These are phyloP conservation scores for Erysiphe pulchra DNA, from an alignment of 2,329 filamentous ascomycete species.

Conservation along the genomic window DNA sequence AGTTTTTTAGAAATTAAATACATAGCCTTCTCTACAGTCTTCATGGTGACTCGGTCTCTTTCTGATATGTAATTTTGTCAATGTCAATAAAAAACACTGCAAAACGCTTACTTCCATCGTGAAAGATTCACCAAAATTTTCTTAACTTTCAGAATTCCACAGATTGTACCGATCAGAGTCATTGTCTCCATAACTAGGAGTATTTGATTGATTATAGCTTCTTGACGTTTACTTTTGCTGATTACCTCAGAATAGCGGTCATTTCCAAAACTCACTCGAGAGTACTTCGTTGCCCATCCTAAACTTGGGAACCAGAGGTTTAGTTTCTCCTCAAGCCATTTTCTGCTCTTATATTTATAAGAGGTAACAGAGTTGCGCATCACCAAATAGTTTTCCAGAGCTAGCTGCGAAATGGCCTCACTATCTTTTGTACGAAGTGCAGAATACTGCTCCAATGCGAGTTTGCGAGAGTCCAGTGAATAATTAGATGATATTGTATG, in stretches of 20 bases:
- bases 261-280: constrained; percentile 78
- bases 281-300: constrained; percentile 84
- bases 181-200: constrained; percentile 1
- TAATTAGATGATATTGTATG: constrained; percentile 13
- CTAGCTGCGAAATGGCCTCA: constrained; percentile 76
- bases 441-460: constrained; percentile 56
- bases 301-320: constrained; percentile 48
- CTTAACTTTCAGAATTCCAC: neutral
- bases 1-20: too few relatives aligned
- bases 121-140: neutral
- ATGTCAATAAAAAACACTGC: neutral
- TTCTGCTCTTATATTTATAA: constrained; percentile 52
- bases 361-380: constrained; percentile 75
- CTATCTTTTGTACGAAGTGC: constrained; percentile 49
- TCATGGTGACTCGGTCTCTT: too few relatives aligned
- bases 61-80: too few relatives aligned
- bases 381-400: constrained; percentile 73
- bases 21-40: too few relatives aligned
- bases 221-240: constrained; percentile 40
- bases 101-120: neutral
- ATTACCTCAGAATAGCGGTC: constrained; percentile 72
- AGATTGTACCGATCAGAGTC: neutral
- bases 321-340: constrained; percentile 64
- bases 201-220: constrained; percentile 13
- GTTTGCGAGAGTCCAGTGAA: constrained; percentile 35